Evolutionary conservation across 345 rosid species (phyloP), one percentile per base, ranked within the genome.

Genomic region (Bruguiera gymnorhiza): DNA sequence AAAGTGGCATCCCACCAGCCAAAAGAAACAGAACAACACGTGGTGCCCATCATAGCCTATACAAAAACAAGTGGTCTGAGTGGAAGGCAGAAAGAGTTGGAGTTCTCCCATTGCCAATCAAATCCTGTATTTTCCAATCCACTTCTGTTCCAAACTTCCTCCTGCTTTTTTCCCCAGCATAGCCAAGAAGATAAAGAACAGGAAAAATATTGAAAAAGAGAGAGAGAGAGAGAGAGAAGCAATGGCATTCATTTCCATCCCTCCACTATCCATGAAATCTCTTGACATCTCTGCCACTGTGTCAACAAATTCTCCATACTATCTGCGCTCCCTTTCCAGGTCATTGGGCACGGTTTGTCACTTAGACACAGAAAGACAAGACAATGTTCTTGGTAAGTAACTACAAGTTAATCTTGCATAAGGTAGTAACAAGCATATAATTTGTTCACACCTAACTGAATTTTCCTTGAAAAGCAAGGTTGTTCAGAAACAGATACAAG

Each of bases 381-480:
- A 50, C 59, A 65, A 8, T 61, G 26, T 53, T 55, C 65, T n/a
- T 31, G 78, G 84, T 80, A 74, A 75, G 83, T 82, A 59, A 27
- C 15, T 3, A 60, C 30, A 24, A 20, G 16, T 29, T 39, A 51
- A n/a, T 24, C 32, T 70, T 36, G 2, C 11, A 13, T 54, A 30
- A 32, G 50, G 48, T 58, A 19, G 27, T 53, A 3, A 2, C 0
- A 21, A 54, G 46, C 7, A 19, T 7, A 4, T 52, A 10, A 18
- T 15, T 21, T 34, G 60, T 62, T 70, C 64, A 39, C 8, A 23
- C 53, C 83, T 76, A 37, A 80, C 65, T 63, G 59, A 59, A 56
- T 67, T 59, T 67, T 62, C 52, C 70, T 84, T 63, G 86, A 73
- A 83, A 78, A 86, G 91, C 75, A 82, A 85, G 92, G 77, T 73